Base-by-base conservation (phyloP, 305 asterid genomes). In the Solanum hybrid region DNA sequence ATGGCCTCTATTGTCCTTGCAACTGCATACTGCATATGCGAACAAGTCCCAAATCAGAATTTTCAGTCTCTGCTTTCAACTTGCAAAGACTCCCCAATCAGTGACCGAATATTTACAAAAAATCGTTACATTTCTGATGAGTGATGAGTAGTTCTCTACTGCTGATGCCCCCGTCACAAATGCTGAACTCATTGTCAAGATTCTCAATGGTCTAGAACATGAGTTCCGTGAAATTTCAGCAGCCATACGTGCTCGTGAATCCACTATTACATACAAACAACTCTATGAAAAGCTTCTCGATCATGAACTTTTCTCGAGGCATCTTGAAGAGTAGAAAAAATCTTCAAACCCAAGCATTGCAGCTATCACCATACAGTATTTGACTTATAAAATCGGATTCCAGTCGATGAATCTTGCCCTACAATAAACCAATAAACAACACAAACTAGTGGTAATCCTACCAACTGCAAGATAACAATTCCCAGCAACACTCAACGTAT, bases 251-350 rank as follows among this genome's bases (percentile, higher is more conserved):
- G 22, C 65, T 51, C 22, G 22, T 51, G 9, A 51, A 51, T 51
- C 68, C 68, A 51, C 68, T 51, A 51, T 51, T 15, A 51, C n/a
- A 51, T 51, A 51, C 0, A 15, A 51, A 51, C n/a, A 51, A 15
- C 9, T 51, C 22, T 51, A 51, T 51, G 68, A 51, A 15, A 61
- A 61, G 26, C 26, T 7, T 61, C 26, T 20, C 26, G 0, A 61
- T 0, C 26, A 20, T 0, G 26, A 61, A 61, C 11, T 31, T 61
- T 20, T 20, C 11, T 7, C 0, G 11, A 61, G 72, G 72, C 72
- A 29, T 29, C 31, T 61, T 61, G 26, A 61, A 61, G 24, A 20
- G 24, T 61, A 3, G 5, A 61, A 61, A 61, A 61, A 61, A 7
- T 6, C 24, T 20, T 61, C 72, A 61, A 20, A 20, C 1, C 72